Evolutionary conservation across 2,329 filamentous ascomycete genomes (phyloP).

Genomic region (Neonectria sp.): DNA sequence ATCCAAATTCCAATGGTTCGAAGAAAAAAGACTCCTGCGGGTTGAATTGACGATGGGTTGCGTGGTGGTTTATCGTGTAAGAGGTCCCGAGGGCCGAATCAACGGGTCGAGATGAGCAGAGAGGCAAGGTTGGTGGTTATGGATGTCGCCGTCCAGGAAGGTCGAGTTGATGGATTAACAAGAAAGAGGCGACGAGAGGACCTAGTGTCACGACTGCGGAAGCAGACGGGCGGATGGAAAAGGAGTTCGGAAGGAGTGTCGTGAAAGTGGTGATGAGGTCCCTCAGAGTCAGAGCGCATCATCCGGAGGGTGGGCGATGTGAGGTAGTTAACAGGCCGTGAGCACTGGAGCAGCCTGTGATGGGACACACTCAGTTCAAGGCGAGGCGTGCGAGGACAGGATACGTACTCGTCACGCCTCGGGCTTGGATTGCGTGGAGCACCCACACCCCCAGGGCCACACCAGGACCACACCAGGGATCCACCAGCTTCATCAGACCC

Average conservation of each 20-base stretch:
- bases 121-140: slow-evolving; percentile 19
- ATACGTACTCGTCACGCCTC: slow-evolving; percentile 43
- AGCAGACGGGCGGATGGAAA: slow-evolving; percentile 37
- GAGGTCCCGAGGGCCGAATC: slow-evolving; percentile 62
- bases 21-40: slow-evolving; percentile 45
- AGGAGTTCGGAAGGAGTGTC: slow-evolving; percentile 57
- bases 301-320: slow-evolving; percentile 38
- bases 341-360: slow-evolving; percentile 8
- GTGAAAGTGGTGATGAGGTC: slow-evolving; percentile 52
- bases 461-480: slow-evolving; percentile 48
- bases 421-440: slow-evolving; percentile 24
- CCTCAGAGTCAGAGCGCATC: slow-evolving; percentile 42
- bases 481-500: slow-evolving; percentile 53
- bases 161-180: slow-evolving; percentile 28
- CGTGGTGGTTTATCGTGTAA: slow-evolving; percentile 41
- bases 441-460: slow-evolving; percentile 13
- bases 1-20: slow-evolving; percentile 31
- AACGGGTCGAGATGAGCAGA: slow-evolving; percentile 61
- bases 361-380: slow-evolving; percentile 36
- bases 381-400: slow-evolving; percentile 45
- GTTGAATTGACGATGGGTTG: slow-evolving; percentile 38
- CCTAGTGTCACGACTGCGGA: slow-evolving; percentile 47
- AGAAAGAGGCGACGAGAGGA: slow-evolving; percentile 43
- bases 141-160: slow-evolving; percentile 32
- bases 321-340: slow-evolving; percentile 43